A percentile compares a stretch with the other conserved stretches of the same genome.
Conservation (phyloP, 805 yeast species). For the Torulaspora gathmanii region DNA sequence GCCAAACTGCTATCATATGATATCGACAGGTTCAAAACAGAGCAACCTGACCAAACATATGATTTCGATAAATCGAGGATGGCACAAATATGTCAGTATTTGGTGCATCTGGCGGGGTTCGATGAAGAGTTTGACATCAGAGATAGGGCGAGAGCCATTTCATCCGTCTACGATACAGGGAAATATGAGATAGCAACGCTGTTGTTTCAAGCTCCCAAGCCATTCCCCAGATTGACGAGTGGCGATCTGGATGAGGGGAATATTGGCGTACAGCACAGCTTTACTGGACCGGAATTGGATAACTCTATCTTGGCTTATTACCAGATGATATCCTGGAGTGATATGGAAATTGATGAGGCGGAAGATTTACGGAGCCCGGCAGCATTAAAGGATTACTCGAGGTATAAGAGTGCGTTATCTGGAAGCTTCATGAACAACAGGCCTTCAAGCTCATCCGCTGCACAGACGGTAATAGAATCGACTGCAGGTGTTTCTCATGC, state of each 20-base stretch:
- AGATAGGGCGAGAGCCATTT: conserved; percentile 75
- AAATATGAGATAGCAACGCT: conserved; percentile 61
- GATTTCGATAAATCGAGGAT: conserved; percentile 36
- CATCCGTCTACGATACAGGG: conserved; percentile 51
- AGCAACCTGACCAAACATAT: conserved; percentile 26
- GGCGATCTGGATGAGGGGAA: neutral
- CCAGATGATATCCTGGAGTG: conserved; percentile 23
- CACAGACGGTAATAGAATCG: neutral
- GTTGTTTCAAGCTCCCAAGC: conserved; percentile 73
- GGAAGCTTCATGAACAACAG: neutral
- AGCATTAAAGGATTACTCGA: conserved; percentile 40
- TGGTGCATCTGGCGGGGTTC: conserved; percentile 60
- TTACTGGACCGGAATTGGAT: conserved; percentile 9
- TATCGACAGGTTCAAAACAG: conserved; percentile 40
- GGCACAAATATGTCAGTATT: conserved; percentile 54
- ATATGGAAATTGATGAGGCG: conserved; percentile 7
- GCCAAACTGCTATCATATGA: conserved; percentile 65
- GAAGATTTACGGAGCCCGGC: conserved; percentile 37
- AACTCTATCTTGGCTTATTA: conserved; percentile 8
- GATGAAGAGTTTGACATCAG: conserved; percentile 75
- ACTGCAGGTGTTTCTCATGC: neutral
- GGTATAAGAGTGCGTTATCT: conserved; percentile 25
- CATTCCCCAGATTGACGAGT: conserved; percentile 41
- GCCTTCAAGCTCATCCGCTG: conserved; percentile 10
- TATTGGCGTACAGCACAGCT: neutral